Conservation (phyloP, 768 basidiomycete species). For the Boletus speciosus region DNA sequence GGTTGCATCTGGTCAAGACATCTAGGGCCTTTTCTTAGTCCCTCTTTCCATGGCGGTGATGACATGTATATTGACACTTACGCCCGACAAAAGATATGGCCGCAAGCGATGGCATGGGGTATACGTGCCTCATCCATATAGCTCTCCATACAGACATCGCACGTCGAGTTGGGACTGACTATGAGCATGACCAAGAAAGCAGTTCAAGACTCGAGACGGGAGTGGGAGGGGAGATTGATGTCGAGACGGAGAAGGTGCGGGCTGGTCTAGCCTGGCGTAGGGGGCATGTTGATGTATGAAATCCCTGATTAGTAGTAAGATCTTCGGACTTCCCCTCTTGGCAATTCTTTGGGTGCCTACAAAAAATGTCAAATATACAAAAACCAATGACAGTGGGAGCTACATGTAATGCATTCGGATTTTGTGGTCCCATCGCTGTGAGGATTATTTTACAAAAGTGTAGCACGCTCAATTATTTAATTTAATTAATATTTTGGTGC, state of each 20-base stretch:
- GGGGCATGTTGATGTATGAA: neutral
- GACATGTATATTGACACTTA: neutral
- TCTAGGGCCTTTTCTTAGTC: neutral
- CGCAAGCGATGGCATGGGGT: conserved; percentile 8
- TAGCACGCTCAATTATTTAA: no score
- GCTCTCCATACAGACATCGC: conserved; percentile 13
- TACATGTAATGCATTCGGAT: no score
- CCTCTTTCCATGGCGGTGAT: no score
- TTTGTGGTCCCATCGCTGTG: no score
- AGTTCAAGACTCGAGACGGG: neutral
- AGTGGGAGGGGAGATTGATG: no score
- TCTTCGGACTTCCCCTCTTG: neutral
- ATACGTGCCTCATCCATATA: neutral
- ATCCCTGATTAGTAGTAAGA: neutral
- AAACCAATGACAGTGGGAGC: no score
- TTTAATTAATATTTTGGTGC: no score
- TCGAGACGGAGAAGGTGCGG: no score
- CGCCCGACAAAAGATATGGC: conserved; percentile 14
- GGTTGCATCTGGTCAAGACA: conserved; percentile 7
- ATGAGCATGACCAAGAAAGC: conserved; percentile 4
- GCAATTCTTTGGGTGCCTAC: no score
- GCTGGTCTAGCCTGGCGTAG: no score
- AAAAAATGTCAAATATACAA: no score
- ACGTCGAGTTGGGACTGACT: conserved; percentile 8
- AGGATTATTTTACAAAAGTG: no score